Evolutionary conservation across 768 basidiomycete species (phyloP).

Genomic region (Mycena vitilis): DNA sequence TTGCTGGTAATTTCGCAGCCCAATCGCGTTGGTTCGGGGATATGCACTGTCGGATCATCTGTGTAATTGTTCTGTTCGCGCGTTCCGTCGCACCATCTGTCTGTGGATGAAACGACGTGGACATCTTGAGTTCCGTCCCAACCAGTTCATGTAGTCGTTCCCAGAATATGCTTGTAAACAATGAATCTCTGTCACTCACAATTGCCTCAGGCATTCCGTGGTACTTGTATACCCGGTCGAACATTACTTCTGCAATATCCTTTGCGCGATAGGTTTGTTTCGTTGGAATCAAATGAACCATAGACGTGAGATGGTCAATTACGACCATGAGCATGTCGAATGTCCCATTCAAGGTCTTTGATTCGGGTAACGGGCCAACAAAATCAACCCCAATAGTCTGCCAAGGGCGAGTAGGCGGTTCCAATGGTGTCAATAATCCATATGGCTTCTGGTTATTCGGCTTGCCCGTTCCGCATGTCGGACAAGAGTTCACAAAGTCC

Average conservation of each 20-base stretch:
- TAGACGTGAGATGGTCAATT: background rate
- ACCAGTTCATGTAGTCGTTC: background rate
- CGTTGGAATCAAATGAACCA: background rate
- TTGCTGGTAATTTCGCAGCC: conserved; percentile 36
- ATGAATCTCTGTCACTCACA: conserved; percentile 1
- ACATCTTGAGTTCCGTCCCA: conserved; percentile 4
- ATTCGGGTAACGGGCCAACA: conserved; percentile 1
- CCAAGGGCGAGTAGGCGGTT: background rate
- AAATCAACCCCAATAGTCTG: conserved; percentile 1
- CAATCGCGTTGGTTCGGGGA: conserved; percentile 20
- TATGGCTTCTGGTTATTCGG: conserved; percentile 3
- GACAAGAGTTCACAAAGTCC: background rate
- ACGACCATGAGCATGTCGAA: background rate
- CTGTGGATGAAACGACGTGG: background rate
- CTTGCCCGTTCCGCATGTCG: background rate
- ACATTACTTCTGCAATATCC: background rate
- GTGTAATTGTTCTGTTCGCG: background rate
- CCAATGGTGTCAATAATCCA: background rate
- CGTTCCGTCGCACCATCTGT: background rate
- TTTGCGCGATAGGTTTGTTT: background rate
- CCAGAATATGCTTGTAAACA: conserved; percentile 4
- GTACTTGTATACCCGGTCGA: background rate
- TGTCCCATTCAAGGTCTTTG: background rate
- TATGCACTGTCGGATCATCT: background rate
- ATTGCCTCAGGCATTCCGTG: background rate